Evolutionary conservation across 371 early-diverging fungal species (phyloP).

Genomic region (Blakeslea trispora): DNA sequence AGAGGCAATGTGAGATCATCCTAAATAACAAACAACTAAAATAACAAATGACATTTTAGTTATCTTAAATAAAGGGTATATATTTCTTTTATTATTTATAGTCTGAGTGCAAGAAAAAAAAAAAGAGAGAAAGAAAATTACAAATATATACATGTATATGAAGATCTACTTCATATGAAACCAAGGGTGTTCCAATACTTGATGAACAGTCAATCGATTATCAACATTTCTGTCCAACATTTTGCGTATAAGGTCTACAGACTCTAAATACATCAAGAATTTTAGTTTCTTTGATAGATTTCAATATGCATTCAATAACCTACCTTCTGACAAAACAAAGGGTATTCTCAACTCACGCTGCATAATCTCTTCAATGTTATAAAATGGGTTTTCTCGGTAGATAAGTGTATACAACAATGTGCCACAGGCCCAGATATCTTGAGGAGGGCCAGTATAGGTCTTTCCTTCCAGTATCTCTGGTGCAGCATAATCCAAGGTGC

Average conservation of each 20-base stretch:
- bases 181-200: constrained; percentile 52
- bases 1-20: no score
- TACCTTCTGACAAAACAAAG: constrained; percentile 21
- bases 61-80: no score
- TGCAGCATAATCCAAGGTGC: constrained; percentile 71
- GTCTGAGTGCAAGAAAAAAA: no score
- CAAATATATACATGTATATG: no score
- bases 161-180: constrained; percentile 4
- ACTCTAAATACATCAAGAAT: constrained; percentile 33
- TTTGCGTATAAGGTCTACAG: constrained; percentile 54
- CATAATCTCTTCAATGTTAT: constrained; percentile 27
- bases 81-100: no score
- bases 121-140: no score
- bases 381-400: constrained; percentile 39
- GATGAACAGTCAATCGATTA: constrained; percentile 52
- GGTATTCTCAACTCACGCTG: constrained; percentile 27
- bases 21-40: no score
- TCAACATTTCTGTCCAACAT: constrained; percentile 60
- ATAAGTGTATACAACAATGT: constrained; percentile 76
- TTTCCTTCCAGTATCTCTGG: constrained; percentile 68
- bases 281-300: no score
- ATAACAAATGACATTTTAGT: no score
- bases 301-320: no score
- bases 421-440: constrained; percentile 83
- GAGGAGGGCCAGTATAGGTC: constrained; percentile 66